These are phyloP conservation scores for Calonectria pauciramosa DNA, from an alignment of 2,329 filamentous ascomycete genomes.

Conservation along the genomic window DNA sequence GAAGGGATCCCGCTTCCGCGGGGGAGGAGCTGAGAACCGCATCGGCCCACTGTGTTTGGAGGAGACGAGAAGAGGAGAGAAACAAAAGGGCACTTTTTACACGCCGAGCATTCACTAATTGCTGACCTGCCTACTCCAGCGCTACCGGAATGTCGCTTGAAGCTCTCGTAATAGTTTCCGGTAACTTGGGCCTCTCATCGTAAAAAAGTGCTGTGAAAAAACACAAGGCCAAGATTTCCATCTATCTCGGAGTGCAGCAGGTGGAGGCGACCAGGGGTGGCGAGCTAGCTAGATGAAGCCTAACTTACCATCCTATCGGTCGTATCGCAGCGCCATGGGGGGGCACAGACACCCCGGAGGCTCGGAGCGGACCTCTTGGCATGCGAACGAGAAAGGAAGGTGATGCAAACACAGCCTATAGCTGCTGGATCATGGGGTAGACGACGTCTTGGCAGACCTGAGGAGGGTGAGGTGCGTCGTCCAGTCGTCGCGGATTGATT, in stretches of 20 bases:
- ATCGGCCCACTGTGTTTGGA: not conserved
- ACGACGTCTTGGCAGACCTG: conserved; percentile 15
- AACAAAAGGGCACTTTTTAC: not conserved
- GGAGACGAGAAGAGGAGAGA: not conserved
- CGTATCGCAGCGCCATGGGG: not conserved
- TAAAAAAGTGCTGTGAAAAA: not conserved
- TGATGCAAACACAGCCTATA: not conserved
- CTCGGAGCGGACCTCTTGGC: conserved; percentile 15
- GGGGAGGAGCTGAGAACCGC: not conserved
- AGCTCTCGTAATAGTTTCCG: conserved; percentile 3
- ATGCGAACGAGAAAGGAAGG: conserved; percentile 17
- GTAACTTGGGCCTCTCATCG: not conserved
- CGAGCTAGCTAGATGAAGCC: not conserved
- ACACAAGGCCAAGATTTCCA: not conserved
- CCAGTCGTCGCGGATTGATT: not conserved
- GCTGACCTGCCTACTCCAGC: conserved; percentile 14
- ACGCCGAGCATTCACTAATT: not conserved
- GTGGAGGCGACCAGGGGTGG: conserved; percentile 4
- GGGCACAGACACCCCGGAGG: conserved; percentile 9
- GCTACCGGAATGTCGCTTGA: not conserved
- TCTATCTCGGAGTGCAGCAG: conserved; percentile 12
- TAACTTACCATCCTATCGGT: conserved; percentile 11
- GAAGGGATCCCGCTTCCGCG: not conserved
- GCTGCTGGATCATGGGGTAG: conserved; percentile 8
- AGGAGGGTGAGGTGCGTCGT: not conserved